phyloP scores from a whole-genome alignment of 2,329 filamentous ascomycete genomes.

The Stylonectria norvegica region DNA sequence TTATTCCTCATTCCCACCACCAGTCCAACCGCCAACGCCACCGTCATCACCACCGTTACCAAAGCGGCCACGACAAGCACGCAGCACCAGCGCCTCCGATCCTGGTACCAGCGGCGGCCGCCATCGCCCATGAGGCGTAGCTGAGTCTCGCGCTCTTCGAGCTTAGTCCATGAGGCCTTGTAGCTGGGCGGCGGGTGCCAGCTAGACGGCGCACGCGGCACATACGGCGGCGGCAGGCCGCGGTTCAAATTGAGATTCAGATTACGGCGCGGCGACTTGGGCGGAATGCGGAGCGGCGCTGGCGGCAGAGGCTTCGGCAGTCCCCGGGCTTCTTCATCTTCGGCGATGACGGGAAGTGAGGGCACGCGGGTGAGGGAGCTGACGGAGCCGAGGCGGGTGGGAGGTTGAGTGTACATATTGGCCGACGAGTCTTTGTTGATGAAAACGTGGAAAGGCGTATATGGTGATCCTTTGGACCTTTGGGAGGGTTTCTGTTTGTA shows the following conservation, averaged over 20 bases:
- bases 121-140: slow-evolving; percentile 4
- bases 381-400: slow-evolving; percentile 18
- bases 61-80: slow-evolving; percentile 29
- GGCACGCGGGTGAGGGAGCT: slow-evolving; percentile 26
- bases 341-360: slow-evolving; percentile 37
- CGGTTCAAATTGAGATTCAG: slow-evolving; percentile 1
- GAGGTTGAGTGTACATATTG: slow-evolving; percentile 14
- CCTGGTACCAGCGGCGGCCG: no score
- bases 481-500: no score
- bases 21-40: slow-evolving; percentile 40
- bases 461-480: no score
- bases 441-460: no score
- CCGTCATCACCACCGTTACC: slow-evolving; percentile 30
- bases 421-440: no score
- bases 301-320: slow-evolving; percentile 19
- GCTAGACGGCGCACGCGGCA: slow-evolving; percentile 14
- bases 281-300: slow-evolving; percentile 29
- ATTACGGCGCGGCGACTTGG: slow-evolving; percentile 27
- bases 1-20: slow-evolving; percentile 37
- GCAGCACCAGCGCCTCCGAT: slow-evolving; percentile 29
- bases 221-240: slow-evolving; percentile 25
- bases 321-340: slow-evolving; percentile 29
- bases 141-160: slow-evolving; percentile 11
- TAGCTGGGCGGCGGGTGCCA: slow-evolving; percentile 21
- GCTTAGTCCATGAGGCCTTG: slow-evolving; percentile 10